Conservation (phyloP, 225 moss, liverwort and hornwort species). For the Climacium dendroides region DNA sequence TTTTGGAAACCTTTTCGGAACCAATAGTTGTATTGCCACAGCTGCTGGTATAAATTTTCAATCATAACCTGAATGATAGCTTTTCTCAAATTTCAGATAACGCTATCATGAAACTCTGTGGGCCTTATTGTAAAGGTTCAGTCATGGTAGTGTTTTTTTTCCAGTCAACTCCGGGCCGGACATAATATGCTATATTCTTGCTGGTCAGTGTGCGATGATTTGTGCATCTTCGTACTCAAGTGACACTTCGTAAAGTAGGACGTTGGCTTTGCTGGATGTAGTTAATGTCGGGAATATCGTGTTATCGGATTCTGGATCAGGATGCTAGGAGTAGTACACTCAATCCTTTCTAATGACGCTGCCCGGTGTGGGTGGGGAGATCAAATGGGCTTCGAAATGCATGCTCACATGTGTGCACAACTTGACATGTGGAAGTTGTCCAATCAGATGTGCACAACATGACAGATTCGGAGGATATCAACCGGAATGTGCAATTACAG, state of each 20-base stretch:
- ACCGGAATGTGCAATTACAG: not conserved
- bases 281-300: not conserved
- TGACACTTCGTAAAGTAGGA: not conserved
- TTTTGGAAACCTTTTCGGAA: not conserved
- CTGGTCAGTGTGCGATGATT: not conserved
- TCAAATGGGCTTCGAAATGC: not conserved
- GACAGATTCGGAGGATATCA: not conserved
- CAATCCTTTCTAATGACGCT: not conserved
- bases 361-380: not conserved
- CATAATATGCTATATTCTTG: not conserved
- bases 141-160: not conserved
- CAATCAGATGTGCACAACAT: not conserved
- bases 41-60: not conserved
- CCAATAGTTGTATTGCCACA: not conserved
- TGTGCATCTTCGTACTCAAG: not conserved
- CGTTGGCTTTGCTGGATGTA: not conserved
- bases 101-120: not conserved
- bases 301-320: not conserved
- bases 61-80: not conserved
- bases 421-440: not conserved
- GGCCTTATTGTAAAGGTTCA: not conserved
- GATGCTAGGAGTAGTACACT: not conserved
- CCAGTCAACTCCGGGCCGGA: not conserved
- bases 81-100: not conserved
- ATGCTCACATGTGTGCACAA: not conserved